Evolutionary conservation across 768 basidiomycete genomes (phyloP).

Genomic region (Filobasidium floriforme): DNA sequence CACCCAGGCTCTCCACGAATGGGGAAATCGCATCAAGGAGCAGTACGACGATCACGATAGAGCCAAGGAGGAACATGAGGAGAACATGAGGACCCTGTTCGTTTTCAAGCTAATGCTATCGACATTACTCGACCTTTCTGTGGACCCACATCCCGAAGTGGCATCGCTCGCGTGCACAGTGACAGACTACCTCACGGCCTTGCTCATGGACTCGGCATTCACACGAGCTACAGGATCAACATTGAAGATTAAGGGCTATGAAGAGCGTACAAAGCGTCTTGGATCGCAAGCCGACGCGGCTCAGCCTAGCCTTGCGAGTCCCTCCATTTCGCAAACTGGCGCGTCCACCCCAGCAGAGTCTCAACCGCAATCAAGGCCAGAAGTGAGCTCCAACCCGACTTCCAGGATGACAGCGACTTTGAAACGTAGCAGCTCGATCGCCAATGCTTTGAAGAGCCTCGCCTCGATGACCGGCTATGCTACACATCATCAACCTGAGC

Average conservation of each 20-base stretch:
- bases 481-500: constrained; percentile 16
- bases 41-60: constrained; percentile 45
- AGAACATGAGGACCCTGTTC: constrained; percentile 75
- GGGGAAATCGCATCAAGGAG: constrained; percentile 49
- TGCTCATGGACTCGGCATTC: constrained; percentile 83
- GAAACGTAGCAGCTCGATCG: constrained; percentile 39
- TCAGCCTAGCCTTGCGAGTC: constrained; percentile 17
- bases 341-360: constrained; percentile 4
- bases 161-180: constrained; percentile 83
- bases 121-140: constrained; percentile 77
- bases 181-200: constrained; percentile 83
- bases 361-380: neutral
- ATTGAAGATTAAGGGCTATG: constrained; percentile 43
- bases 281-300: constrained; percentile 19
- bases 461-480: constrained; percentile 39
- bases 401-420: constrained; percentile 20
- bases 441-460: constrained; percentile 35
- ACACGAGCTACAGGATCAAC: constrained; percentile 63
- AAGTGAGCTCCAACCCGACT: constrained; percentile 20
- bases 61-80: constrained; percentile 58
- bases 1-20: constrained; percentile 63
- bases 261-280: constrained; percentile 20
- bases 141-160: constrained; percentile 88
- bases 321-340: constrained; percentile 18
- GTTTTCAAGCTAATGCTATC: constrained; percentile 90